Conservation (phyloP, 2,329 filamentous ascomycete genomes). For the Bertia moriformis region DNA sequence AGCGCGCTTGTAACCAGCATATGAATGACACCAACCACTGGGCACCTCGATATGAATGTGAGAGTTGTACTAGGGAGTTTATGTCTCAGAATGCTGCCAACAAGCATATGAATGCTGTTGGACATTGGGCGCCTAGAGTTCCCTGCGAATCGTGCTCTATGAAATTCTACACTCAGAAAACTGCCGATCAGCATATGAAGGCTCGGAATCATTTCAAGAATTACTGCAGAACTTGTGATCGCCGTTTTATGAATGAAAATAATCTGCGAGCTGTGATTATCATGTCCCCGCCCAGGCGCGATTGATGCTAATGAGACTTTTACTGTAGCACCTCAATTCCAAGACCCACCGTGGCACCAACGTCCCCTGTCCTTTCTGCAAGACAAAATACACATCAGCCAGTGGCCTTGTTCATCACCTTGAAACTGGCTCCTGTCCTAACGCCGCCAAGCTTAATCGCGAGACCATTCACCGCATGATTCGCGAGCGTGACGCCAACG, state of each 20-base stretch:
- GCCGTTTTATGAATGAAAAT: conserved; percentile 14
- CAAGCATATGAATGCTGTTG: conserved; percentile 10
- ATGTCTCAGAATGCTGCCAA: conserved; percentile 6
- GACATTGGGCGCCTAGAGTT: too few species aligned
- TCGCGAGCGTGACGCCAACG: conserved; percentile 25
- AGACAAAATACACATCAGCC: conserved; percentile 25
- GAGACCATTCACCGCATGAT: conserved; percentile 29
- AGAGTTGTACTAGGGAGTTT: conserved; percentile 11
- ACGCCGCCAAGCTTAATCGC: conserved; percentile 26
- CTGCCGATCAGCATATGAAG: too few species aligned
- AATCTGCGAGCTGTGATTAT: conserved; percentile 8
- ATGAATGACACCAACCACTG: conserved; percentile 14
- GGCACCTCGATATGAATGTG: conserved; percentile 9
- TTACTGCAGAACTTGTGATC: conserved; percentile 14
- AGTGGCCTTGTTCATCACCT: conserved; percentile 40
- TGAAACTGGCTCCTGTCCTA: conserved; percentile 35
- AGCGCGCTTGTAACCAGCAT: conserved; percentile 14
- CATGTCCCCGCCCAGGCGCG: background rate
- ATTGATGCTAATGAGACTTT: background rate
- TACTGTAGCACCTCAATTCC: conserved; percentile 37
- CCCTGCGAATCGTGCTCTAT: too few species aligned
- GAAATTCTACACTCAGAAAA: too few species aligned
- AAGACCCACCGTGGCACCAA: conserved; percentile 26
- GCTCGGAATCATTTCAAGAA: too few species aligned
- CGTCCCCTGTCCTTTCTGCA: conserved; percentile 41